Evolutionary conservation across 2,329 filamentous ascomycete genomes (phyloP), one percentile per base, ranked within the genome.

Genomic region (Sporothrix phasma): DNA sequence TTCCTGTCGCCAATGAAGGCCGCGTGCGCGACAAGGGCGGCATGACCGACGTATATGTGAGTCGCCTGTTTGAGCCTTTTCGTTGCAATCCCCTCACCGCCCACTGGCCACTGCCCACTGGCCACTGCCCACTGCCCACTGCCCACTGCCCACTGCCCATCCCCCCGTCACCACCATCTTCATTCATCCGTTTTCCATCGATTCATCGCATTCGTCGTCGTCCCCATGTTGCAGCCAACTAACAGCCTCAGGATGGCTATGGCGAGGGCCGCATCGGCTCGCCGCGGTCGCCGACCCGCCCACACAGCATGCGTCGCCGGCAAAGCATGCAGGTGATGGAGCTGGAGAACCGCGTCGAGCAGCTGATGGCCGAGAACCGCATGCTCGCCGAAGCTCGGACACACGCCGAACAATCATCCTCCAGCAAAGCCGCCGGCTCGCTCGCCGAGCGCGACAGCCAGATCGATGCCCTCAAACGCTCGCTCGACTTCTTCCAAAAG

Each of bases 251-350:
- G 92, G 92, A 96, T 84, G 93, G 91, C 78, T 92, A 86, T 80
- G 93, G 93, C 78, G 91, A 96, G 78, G 90, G 89, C 76, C 90
- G 84, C 73, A 84, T 89, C 73, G 87, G 87, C 74, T 96, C 92
- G 74, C 92, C 93, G 72, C 87, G 89, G 72, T 97, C 94, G 72
- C 94, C 94, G 63, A 96, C 91, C 70, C 87, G 93, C 76, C 92
- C 94, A 71, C 91, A 92, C 73, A 97, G 92, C 80, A 89, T 99
- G 84, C 92, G 93, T 71, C 92, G 93, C 74, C 90, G 93, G 73
- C 94, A 96, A 77, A 97, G 93, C 81, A 93, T 97, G 87, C 93
- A 97, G 78, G 86, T 93, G 63, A 86, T 97, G 66, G 93, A 99
- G 71, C 86, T 99, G 73, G 92, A 97, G 79, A 81, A 84, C 66